A percentile compares a stretch with the other conserved stretches of the same genome.
phyloP scores from a whole-genome alignment of 768 basidiomycete genomes.

The Phaeotremella skinneri region DNA sequence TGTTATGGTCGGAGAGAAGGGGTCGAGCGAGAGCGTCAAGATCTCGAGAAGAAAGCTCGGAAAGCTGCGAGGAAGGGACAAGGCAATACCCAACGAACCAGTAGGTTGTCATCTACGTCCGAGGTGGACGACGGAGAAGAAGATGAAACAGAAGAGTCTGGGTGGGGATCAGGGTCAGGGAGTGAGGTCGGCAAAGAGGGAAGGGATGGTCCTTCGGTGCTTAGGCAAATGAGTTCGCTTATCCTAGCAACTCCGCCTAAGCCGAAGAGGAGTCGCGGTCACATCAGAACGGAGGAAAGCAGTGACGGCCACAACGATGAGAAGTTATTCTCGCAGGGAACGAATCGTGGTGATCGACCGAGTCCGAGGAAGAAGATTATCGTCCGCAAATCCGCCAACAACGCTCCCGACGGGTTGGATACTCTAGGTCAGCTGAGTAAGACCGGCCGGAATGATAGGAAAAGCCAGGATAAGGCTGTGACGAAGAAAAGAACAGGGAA shows the following conservation, averaged over 20 bases:
- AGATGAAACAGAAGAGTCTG: neutral
- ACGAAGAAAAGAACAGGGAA: no score
- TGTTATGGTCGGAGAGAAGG: constrained; percentile 45
- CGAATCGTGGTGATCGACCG: neutral
- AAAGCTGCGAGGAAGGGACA: neutral
- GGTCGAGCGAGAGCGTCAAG: constrained; percentile 21
- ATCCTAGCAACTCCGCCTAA: neutral
- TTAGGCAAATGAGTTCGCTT: neutral
- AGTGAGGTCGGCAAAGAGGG: neutral
- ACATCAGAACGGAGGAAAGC: neutral
- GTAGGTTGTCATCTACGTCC: neutral
- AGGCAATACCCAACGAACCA: neutral
- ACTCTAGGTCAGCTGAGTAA: no score
- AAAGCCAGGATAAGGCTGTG: no score
- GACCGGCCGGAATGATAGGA: no score
- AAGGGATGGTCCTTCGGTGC: neutral
- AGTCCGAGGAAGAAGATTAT: constrained; percentile 3
- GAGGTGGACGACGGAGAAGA: neutral
- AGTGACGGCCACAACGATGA: no score
- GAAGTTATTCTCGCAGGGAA: no score
- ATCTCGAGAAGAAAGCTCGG: constrained; percentile 11
- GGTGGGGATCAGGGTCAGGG: constrained; percentile 3
- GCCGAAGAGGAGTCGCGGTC: neutral
- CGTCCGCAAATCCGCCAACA: no score
- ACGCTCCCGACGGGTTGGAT: no score